Conservation (phyloP, 768 basidiomycete species). For the Vararia minispora region DNA sequence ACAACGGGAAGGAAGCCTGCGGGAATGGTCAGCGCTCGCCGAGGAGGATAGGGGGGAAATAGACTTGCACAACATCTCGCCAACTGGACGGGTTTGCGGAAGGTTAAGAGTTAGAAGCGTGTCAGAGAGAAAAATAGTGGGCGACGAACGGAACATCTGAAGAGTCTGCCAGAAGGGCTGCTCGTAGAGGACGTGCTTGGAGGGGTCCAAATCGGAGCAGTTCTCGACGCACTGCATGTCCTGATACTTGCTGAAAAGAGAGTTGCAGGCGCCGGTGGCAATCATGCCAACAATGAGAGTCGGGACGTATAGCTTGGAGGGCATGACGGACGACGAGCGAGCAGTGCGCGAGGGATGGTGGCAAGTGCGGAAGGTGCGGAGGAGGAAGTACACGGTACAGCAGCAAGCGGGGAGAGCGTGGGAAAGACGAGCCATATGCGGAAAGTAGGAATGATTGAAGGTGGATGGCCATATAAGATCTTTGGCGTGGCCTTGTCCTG, state of each 20-base stretch:
- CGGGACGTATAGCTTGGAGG: conserved; percentile 57
- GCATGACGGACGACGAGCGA: conserved; percentile 32
- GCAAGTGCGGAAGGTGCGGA: conserved; percentile 2
- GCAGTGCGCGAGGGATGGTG: conserved; percentile 1
- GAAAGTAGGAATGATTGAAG: background rate
- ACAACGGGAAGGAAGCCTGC: conserved; percentile 79
- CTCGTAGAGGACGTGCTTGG: conserved; percentile 66
- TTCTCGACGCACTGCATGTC: conserved; percentile 99
- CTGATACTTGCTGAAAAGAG: conserved; percentile 73
- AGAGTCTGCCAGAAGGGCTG: conserved; percentile 92
- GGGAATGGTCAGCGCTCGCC: conserved; percentile 11
- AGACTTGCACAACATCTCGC: conserved; percentile 85
- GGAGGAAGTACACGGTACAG: too few relatives aligned
- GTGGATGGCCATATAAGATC: background rate
- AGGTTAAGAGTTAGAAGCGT: conserved; percentile 22
- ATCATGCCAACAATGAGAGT: conserved; percentile 90
- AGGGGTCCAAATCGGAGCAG: conserved; percentile 56
- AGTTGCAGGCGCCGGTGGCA: conserved; percentile 75
- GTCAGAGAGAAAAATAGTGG: conserved; percentile 5
- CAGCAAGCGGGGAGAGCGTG: too few relatives aligned
- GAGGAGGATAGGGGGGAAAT: conserved; percentile 11
- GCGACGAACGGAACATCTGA: conserved; percentile 74
- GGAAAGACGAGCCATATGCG: too few relatives aligned
- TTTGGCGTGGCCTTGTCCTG: too few relatives aligned
- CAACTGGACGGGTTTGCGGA: conserved; percentile 43